These are phyloP conservation scores for Blepharisma japonicum DNA, from an alignment of 73 alveolate species.

Conservation along the genomic window DNA sequence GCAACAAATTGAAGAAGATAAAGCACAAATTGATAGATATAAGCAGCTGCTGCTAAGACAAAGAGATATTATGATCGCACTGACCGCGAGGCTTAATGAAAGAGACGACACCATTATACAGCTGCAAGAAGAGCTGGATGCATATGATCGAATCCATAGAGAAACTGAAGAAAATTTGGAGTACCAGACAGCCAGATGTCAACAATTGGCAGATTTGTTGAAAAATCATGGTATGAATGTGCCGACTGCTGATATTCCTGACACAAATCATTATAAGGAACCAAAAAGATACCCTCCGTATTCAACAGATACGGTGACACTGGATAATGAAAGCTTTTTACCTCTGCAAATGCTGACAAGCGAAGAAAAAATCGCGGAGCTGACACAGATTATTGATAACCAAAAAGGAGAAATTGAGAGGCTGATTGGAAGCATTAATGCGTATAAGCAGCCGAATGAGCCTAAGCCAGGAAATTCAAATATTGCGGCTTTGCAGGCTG, in stretches of 20 bases:
- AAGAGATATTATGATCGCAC: conserved; percentile 98
- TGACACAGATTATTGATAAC: conserved; percentile 37
- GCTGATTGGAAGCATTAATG: neutral
- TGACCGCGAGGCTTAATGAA: conserved; percentile 96
- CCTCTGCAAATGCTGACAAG: conserved; percentile 40
- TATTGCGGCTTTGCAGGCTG: neutral
- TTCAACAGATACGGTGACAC: conserved; percentile 18
- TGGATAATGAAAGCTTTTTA: conserved; percentile 38
- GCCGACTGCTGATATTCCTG: conserved; percentile 45
- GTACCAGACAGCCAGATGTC: conserved; percentile 38
- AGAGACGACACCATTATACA: conserved; percentile 97
- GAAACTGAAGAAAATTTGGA: conserved; percentile 69
- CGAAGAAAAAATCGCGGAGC: conserved; percentile 41
- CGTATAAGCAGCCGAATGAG: conserved; percentile 14
- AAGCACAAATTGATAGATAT: conserved; percentile 94
- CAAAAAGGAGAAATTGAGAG: conserved; percentile 30
- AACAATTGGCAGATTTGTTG: conserved; percentile 51
- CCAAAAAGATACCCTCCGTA: conserved; percentile 30
- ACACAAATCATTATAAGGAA: conserved; percentile 13
- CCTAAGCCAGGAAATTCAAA: neutral
- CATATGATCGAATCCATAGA: conserved; percentile 73
- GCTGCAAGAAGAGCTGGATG: conserved; percentile 90
- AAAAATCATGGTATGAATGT: conserved; percentile 31
- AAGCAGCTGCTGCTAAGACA: conserved; percentile 95
- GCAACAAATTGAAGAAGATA: conserved; percentile 73